phyloP scores from a whole-genome alignment of 2,329 filamentous ascomycete genomes.

The Ceratocystiopsis brevicomis region DNA sequence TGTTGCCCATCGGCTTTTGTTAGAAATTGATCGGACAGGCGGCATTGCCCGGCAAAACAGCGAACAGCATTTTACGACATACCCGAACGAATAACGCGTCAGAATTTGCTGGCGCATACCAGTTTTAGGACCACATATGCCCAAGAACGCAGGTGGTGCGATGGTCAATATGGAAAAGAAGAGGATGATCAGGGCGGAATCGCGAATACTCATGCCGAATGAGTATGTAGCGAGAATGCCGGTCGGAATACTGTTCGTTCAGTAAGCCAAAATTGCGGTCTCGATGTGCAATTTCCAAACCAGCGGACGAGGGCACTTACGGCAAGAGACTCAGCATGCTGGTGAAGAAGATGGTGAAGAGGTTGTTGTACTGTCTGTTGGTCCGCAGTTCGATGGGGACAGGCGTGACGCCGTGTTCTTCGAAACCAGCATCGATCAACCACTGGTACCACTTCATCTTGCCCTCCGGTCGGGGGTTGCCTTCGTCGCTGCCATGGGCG shows the following conservation, averaged over 20 bases:
- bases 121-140: conserved; percentile 33
- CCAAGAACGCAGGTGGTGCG: conserved; percentile 34
- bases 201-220: conserved; percentile 34
- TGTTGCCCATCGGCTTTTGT: conserved; percentile 5
- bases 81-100: conserved; percentile 41
- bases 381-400: conserved; percentile 35
- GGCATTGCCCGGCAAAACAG: not conserved
- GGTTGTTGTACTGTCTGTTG: conserved; percentile 31
- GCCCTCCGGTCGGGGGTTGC: conserved; percentile 13
- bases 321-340: conserved; percentile 37
- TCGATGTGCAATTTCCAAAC: too few relatives aligned
- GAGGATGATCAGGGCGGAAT: conserved; percentile 35
- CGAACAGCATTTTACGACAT: conserved; percentile 3
- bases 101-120: conserved; percentile 41
- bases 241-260: conserved; percentile 28
- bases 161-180: conserved; percentile 38
- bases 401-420: conserved; percentile 36
- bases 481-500: conserved; percentile 17
- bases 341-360: conserved; percentile 43
- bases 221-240: conserved; percentile 36
- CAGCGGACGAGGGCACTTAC: conserved; percentile 23
- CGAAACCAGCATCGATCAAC: conserved; percentile 26
- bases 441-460: conserved; percentile 23
- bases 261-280: too few relatives aligned
- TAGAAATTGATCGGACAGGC: not conserved